These are phyloP conservation scores for Tephrocybe rancida DNA, from an alignment of 768 basidiomycete genomes.

Conservation along the genomic window DNA sequence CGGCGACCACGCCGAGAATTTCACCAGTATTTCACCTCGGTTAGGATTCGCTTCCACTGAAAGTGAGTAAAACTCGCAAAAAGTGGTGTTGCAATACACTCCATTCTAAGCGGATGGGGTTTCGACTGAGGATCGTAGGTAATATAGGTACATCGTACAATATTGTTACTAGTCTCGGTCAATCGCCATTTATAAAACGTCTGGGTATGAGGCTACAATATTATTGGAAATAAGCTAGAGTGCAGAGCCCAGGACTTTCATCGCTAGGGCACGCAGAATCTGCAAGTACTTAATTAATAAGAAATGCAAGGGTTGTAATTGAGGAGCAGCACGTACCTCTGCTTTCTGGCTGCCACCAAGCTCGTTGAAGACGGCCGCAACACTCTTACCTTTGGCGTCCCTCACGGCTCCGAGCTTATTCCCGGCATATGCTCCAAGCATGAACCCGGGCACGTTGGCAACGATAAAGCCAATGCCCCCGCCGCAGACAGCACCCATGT, in stretches of 20 bases:
- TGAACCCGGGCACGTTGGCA: constrained; percentile 84
- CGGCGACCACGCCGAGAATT: too few relatives aligned
- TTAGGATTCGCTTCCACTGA: too few relatives aligned
- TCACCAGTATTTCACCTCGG: too few relatives aligned
- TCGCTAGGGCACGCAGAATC: constrained; percentile 80
- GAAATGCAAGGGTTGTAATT: not conserved
- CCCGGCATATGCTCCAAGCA: constrained; percentile 86
- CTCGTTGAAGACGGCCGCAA: constrained; percentile 83
- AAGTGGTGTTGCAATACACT: too few relatives aligned
- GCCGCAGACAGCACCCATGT: constrained; percentile 72
- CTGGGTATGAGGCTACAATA: too few relatives aligned
- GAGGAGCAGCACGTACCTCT: constrained; percentile 58
- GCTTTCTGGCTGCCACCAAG: constrained; percentile 82
- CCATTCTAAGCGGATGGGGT: too few relatives aligned
- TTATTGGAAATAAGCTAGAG: too few relatives aligned
- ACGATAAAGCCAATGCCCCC: constrained; percentile 63
- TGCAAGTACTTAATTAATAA: constrained; percentile 26
- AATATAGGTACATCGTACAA: too few relatives aligned
- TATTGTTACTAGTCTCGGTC: too few relatives aligned
- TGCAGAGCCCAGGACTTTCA: constrained; percentile 81
- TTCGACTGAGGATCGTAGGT: too few relatives aligned
- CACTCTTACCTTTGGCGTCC: constrained; percentile 94
- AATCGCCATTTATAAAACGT: too few relatives aligned
- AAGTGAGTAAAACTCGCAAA: too few relatives aligned
- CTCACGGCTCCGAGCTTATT: constrained; percentile 90